Percentiles rank a stretch among this genome's conserved stretches.
Evolutionary conservation across 139 green algal genomes (phyloP).

Genomic region (Deuterostichococcus epilithicus): DNA sequence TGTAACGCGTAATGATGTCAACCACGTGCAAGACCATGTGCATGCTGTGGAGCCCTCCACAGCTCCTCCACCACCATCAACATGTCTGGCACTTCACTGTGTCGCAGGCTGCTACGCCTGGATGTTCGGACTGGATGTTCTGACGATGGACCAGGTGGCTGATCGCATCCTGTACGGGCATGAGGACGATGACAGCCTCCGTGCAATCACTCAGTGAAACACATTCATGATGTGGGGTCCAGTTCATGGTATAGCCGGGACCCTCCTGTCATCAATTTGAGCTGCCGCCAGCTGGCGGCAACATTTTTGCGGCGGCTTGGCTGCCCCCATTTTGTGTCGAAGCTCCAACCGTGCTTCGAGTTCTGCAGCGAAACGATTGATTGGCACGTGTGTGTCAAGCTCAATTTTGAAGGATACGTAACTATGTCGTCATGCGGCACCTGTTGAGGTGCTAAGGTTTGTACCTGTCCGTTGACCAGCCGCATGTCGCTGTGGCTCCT

Average conservation of each 20-base stretch:
- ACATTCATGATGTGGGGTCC: neutral
- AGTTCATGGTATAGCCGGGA: neutral
- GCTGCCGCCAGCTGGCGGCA: neutral
- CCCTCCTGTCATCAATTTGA: neutral
- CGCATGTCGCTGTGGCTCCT: too few relatives aligned
- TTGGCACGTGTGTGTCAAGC: too few relatives aligned
- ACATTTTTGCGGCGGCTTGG: neutral
- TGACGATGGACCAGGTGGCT: slow-evolving; percentile 71
- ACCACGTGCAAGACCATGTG: too few relatives aligned
- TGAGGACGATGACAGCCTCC: neutral
- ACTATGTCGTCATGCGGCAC: too few relatives aligned
- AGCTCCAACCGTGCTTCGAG: neutral
- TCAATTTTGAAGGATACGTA: too few relatives aligned
- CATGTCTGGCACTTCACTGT: too few relatives aligned
- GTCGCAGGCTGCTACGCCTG: slow-evolving; percentile 73
- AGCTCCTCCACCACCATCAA: too few relatives aligned
- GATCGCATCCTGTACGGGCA: slow-evolving; percentile 28
- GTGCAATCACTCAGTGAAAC: neutral
- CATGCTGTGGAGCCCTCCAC: too few relatives aligned
- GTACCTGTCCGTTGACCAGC: too few relatives aligned
- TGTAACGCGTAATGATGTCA: too few relatives aligned
- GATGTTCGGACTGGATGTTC: slow-evolving; percentile 82
- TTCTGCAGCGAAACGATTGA: too few relatives aligned
- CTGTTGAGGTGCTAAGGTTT: too few relatives aligned
- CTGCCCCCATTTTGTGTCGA: neutral